Evolutionary conservation across 2,329 filamentous ascomycete genomes (phyloP), one percentile per base, ranked within the genome.

Genomic region (Xylariaceae sp.): DNA sequence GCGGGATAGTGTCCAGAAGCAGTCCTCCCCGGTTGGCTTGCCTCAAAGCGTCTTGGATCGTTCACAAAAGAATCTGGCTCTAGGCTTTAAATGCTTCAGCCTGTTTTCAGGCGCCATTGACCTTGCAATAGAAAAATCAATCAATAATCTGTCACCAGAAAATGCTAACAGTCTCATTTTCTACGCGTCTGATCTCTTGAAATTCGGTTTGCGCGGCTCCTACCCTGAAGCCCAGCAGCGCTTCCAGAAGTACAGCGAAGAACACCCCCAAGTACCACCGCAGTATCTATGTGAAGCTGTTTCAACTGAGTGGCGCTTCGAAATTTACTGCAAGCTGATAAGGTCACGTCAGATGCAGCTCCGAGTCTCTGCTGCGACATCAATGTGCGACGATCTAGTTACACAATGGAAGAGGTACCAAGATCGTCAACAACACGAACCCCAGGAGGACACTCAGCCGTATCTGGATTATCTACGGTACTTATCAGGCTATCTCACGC

Each of bases 291-390:
- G 74, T 1, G 78, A 80, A 8, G 74, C 84, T 0, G 74, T 87
- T 15, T 71, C 77, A 1, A 75, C 77, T 49, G 78, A 84, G 51
- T 95, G 88, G 86, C 85, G 83, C 47, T 84, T 96, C 62, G 75
- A 76, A 41, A 74, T 86, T 1, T 74, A 88, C 48, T 83, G 83
- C 62, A 86, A 83, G 61, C 84, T 92, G 61, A 85, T 96, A 49
- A 84, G 81, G 64, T 92, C 89, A 53, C 86, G 88, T 34, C 89
- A 92, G 64, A 96, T 97, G 90, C 89, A 95, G 65, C 76, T 96
- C 36, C 86, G 92, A 36, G 88, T 95, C 12, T 80, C 83, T 67
- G 90, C 89, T 18, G 85, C 92, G 47, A 80, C 83, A n/a, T 76
- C 75, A 18, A 86, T 96, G 80, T 87, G 88, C 60, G 67, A 66